phyloP scores from a whole-genome alignment of 2,329 filamentous ascomycete species.

The Penicillium corylophilum region DNA sequence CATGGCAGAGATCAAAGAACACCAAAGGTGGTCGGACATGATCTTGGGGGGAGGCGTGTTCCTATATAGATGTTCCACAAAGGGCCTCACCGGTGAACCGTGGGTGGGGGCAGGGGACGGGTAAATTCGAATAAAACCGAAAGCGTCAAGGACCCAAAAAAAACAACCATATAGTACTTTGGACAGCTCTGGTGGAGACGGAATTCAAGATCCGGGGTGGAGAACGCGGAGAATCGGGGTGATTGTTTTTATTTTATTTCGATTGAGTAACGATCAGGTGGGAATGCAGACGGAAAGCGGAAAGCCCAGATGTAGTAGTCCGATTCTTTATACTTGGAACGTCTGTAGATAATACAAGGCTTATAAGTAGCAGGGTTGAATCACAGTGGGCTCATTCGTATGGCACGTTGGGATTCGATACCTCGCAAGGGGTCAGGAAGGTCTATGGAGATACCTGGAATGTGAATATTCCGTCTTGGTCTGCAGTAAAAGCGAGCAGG shows the following conservation, averaged over 20 bases:
- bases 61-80: conserved; percentile 5
- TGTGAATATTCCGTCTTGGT: not conserved
- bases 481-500: not conserved
- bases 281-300: conserved; percentile 8
- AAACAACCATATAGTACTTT: not conserved
- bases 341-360: not conserved
- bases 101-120: not conserved
- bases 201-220: conserved; percentile 12
- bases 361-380: not conserved
- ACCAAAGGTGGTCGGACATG: conserved; percentile 41
- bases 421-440: not conserved
- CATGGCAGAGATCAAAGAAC: conserved; percentile 37
- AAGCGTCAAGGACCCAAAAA: not conserved
- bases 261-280: conserved; percentile 19
- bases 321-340: conserved; percentile 2
- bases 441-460: not conserved
- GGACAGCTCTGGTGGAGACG: conserved; percentile 10
- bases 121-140: not conserved
- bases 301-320: conserved; percentile 15
- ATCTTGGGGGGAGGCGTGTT: conserved; percentile 12
- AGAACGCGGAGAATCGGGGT: not conserved
- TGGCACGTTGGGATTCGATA: conserved; percentile 1
- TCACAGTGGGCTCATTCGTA: not conserved
- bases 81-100: not conserved
- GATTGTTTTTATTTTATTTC: too few species aligned